phyloP scores from a whole-genome alignment of 1,284 basidiomycete genomes.

The Phenoliferia sp. region DNA sequence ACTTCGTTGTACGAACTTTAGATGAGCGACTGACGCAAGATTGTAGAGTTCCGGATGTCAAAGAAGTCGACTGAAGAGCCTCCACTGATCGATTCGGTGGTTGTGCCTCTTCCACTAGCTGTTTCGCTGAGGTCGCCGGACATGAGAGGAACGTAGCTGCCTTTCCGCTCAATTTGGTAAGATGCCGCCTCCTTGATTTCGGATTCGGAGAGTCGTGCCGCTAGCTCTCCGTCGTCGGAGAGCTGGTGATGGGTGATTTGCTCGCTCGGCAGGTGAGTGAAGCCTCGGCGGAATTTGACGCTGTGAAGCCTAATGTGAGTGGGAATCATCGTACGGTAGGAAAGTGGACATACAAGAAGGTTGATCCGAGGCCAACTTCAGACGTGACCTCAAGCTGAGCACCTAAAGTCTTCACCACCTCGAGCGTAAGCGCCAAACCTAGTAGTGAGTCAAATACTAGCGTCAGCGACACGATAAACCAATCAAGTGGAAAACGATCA shows the following conservation, averaged over 20 bases:
- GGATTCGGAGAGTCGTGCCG: background rate
- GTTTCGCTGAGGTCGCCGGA: background rate
- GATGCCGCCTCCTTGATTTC: background rate
- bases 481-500: too few relatives aligned
- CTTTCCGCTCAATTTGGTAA: background rate
- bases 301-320: background rate
- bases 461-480: too few relatives aligned
- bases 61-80: background rate
- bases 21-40: background rate
- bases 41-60: background rate
- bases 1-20: background rate
- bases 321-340: background rate
- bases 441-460: background rate
- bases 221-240: background rate
- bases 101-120: too few relatives aligned
- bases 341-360: slow-evolving; percentile 16
- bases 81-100: background rate
- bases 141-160: background rate
- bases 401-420: slow-evolving; percentile 45
- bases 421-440: slow-evolving; percentile 38
- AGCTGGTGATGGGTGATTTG: slow-evolving; percentile 16
- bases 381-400: slow-evolving; percentile 45
- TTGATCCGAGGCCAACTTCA: slow-evolving; percentile 25
- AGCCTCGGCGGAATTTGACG: slow-evolving; percentile 31
- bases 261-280: slow-evolving; percentile 31